These are phyloP conservation scores for Ligustrum vulgare DNA, from an alignment of 257 asterid genomes.

Conservation along the genomic window DNA sequence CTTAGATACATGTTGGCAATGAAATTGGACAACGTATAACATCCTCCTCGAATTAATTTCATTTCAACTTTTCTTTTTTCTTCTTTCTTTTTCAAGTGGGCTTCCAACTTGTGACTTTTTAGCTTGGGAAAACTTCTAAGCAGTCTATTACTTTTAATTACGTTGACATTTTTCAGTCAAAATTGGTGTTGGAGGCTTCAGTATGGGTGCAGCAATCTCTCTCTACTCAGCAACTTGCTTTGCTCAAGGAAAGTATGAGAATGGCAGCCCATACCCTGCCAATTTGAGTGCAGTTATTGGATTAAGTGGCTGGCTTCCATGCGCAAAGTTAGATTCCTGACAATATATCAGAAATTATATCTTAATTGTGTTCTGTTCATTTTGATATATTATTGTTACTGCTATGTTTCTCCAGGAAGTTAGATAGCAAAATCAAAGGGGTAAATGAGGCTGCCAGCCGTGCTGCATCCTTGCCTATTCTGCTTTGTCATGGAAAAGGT, in stretches of 20 bases:
- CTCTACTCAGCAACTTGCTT: constrained; percentile 84
- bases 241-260: constrained; percentile 59
- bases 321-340: constrained; percentile 59
- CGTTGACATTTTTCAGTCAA: constrained; percentile 50
- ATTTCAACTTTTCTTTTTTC: constrained; percentile 4
- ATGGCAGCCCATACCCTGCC: constrained; percentile 59
- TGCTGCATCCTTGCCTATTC: constrained; percentile 76
- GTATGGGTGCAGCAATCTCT: constrained; percentile 91
- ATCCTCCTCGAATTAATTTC: constrained; percentile 10
- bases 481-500: constrained; percentile 89
- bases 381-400: background rate
- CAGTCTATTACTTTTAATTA: background rate
- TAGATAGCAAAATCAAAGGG: constrained; percentile 53
- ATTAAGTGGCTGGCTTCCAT: constrained; percentile 96
- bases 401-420: constrained; percentile 42
- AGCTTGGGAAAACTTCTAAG: constrained; percentile 6
- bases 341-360: background rate
- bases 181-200: constrained; percentile 90
- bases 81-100: background rate
- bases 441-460: constrained; percentile 57
- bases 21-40: background rate
- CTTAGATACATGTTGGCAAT: background rate
- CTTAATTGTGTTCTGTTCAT: constrained; percentile 3
- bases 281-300: constrained; percentile 75
- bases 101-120: background rate